Evolutionary conservation across 306 rosid genomes (phyloP).

Genomic region (Rosa lucieae): DNA sequence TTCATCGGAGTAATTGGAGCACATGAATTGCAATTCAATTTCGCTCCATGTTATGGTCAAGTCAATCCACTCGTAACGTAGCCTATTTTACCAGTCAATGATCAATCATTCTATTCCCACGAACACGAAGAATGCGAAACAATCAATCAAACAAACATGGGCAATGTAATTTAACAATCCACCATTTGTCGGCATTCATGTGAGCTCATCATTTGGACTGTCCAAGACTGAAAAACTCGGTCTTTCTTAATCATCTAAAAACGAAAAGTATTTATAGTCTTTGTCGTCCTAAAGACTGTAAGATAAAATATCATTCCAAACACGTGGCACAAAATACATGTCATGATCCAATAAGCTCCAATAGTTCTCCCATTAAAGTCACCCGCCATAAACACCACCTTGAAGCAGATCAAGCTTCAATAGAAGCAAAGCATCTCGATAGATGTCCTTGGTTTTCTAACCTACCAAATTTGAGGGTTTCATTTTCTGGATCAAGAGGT

Average conservation of each 20-base stretch:
- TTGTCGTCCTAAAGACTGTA: neutral
- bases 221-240: neutral
- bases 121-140: neutral
- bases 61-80: neutral
- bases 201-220: neutral
- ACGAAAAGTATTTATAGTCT: neutral
- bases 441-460: conserved; percentile 3
- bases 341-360: neutral
- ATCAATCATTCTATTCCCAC: neutral
- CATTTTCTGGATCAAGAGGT: conserved; percentile 6
- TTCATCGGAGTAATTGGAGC: neutral
- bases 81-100: neutral
- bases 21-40: neutral
- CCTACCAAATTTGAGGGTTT: neutral
- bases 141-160: neutral
- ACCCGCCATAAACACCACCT: neutral
- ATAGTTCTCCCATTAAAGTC: neutral
- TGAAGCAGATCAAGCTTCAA: conserved; percentile 5
- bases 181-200: neutral
- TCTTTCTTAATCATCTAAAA: neutral
- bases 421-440: neutral
- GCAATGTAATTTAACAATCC: neutral
- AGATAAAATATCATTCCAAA: neutral
- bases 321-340: neutral
- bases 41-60: neutral